Conservation (phyloP, 371 early-diverging fungal genomes). For the Mortierella sp. region DNA sequence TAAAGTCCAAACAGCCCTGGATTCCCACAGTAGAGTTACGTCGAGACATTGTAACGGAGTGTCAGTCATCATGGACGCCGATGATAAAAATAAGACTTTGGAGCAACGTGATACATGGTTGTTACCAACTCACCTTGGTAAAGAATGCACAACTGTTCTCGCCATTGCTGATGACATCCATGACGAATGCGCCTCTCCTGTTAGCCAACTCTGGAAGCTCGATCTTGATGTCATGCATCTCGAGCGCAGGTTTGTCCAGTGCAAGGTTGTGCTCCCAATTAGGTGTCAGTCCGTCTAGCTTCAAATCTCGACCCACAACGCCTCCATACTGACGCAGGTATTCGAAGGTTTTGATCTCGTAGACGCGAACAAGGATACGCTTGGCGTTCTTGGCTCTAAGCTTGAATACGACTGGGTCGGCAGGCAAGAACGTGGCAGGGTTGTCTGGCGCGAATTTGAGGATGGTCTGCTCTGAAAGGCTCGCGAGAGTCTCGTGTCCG, state of each 20-base stretch:
- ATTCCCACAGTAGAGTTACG: not conserved
- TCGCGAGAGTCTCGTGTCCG: slow-evolving; percentile 12
- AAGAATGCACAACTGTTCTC: slow-evolving; percentile 47
- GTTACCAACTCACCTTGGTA: slow-evolving; percentile 31
- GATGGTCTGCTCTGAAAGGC: slow-evolving; percentile 30
- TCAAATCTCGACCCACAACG: slow-evolving; percentile 23
- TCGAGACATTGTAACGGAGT: no score
- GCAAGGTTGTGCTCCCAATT: slow-evolving; percentile 45
- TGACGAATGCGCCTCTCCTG: slow-evolving; percentile 42
- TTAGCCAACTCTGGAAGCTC: slow-evolving; percentile 40
- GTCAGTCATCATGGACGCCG: not conserved
- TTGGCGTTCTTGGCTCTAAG: slow-evolving; percentile 42
- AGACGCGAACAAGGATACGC: slow-evolving; percentile 38
- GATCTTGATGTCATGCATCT: slow-evolving; percentile 29
- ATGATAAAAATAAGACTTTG: not conserved
- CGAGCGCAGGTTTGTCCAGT: slow-evolving; percentile 20
- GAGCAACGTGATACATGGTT: not conserved
- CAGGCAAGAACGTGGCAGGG: slow-evolving; percentile 23
- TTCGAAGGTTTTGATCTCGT: slow-evolving; percentile 52
- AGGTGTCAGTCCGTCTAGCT: slow-evolving; percentile 48
- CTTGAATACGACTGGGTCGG: slow-evolving; percentile 41
- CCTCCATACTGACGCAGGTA: slow-evolving; percentile 34
- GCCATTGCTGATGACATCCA: slow-evolving; percentile 55
- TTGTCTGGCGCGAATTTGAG: slow-evolving; percentile 35
- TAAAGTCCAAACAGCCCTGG: slow-evolving; percentile 61